These are phyloP conservation scores for Blastomyces silverae DNA, from an alignment of 2,329 filamentous ascomycete species.

Conservation along the genomic window DNA sequence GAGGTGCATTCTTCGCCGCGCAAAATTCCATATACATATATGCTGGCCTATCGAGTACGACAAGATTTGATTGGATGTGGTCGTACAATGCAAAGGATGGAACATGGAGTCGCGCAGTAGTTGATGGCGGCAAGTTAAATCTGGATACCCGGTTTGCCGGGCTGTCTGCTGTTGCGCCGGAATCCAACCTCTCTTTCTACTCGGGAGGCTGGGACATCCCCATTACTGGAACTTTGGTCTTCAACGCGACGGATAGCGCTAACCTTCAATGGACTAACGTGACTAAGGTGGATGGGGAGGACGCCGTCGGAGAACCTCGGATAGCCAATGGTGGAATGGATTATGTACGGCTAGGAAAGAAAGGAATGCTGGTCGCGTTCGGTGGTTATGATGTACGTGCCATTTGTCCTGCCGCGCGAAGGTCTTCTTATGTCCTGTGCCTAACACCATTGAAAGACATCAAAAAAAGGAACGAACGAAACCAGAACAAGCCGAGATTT, in stretches of 20 bases:
- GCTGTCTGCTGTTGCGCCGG: slow-evolving; percentile 9
- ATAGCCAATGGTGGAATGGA: slow-evolving; percentile 15
- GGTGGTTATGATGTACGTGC: slow-evolving; percentile 15
- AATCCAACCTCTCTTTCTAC: slow-evolving; percentile 14
- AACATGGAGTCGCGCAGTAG: slow-evolving; percentile 1
- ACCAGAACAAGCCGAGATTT: slow-evolving; percentile 7
- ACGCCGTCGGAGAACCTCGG: slow-evolving; percentile 7
- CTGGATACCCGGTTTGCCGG: background rate
- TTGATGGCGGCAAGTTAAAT: slow-evolving; percentile 12
- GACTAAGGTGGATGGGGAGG: slow-evolving; percentile 5
- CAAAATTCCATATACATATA: slow-evolving; percentile 13
- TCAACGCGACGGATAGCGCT: slow-evolving; percentile 7
- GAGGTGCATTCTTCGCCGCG: slow-evolving; percentile 12
- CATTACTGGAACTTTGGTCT: slow-evolving; percentile 11
- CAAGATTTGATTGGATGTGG: slow-evolving; percentile 15
- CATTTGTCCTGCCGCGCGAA: background rate
- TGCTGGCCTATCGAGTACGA: slow-evolving; percentile 1
- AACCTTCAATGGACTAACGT: slow-evolving; percentile 11
- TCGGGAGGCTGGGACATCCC: slow-evolving; percentile 1
- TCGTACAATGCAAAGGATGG: slow-evolving; percentile 8
- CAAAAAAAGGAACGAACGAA: slow-evolving; percentile 6
- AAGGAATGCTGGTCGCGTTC: slow-evolving; percentile 13
- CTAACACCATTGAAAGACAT: slow-evolving; percentile 3
- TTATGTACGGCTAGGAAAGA: slow-evolving; percentile 13
- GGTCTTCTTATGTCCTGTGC: background rate